Percentiles rank a stretch among this genome's conserved stretches.
Evolutionary conservation across 129 eudicot species (phyloP).

Genomic region (Scalesia atractyloides): DNA sequence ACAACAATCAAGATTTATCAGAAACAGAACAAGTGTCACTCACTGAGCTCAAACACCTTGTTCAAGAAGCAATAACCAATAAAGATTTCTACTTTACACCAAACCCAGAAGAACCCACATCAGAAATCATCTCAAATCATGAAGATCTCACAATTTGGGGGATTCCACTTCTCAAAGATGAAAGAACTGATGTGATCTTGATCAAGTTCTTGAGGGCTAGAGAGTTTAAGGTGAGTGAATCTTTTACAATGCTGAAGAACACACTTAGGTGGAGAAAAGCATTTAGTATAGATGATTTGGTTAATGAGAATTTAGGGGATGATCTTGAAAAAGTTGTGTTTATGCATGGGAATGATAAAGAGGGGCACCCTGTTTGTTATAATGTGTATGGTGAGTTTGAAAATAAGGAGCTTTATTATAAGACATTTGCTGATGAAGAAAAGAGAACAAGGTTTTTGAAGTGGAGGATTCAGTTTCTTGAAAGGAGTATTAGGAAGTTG

Average conservation of each 20-base stretch:
- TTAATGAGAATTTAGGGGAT: constrained; percentile 68
- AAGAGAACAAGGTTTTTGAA: constrained; percentile 62
- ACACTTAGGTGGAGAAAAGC: constrained; percentile 64
- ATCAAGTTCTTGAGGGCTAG: constrained; percentile 80
- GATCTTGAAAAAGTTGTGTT: constrained; percentile 85
- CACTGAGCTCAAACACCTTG: constrained; percentile 40
- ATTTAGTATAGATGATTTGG: constrained; percentile 62
- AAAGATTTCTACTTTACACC: constrained; percentile 38
- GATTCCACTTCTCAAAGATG: constrained; percentile 67
- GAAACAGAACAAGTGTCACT: constrained; percentile 44
- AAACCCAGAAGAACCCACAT: constrained; percentile 30
- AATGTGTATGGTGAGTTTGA: constrained; percentile 95
- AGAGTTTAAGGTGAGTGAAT: constrained; percentile 67
- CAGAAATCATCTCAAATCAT: constrained; percentile 34
- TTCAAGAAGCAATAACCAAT: constrained; percentile 46
- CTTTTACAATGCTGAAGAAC: constrained; percentile 68
- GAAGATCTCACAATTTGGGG: constrained; percentile 85
- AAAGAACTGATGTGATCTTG: constrained; percentile 63
- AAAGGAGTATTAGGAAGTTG: constrained; percentile 77
- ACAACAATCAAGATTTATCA: constrained; percentile 55
- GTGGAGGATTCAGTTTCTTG: constrained; percentile 90
- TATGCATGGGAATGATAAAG: constrained; percentile 70
- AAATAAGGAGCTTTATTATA: constrained; percentile 73
- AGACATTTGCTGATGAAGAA: constrained; percentile 78
- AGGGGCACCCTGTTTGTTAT: constrained; percentile 81